Conservation (phyloP, 1,139 yeast species). For the Scheffersomyces illinoinensis region DNA sequence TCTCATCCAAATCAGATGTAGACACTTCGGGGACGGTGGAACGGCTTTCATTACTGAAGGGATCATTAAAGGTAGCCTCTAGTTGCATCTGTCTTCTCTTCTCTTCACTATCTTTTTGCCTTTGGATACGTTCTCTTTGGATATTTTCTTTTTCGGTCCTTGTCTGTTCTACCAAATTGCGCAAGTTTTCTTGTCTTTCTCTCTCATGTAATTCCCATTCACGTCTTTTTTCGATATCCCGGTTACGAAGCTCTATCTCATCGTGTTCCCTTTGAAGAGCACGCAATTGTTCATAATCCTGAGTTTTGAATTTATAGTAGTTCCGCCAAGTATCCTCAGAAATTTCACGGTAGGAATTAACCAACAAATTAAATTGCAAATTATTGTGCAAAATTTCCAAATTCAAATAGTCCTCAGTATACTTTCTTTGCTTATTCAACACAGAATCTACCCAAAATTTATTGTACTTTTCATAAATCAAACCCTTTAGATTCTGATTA, state of each 20-base stretch:
- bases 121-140: conserved; percentile 10
- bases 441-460: conserved; percentile 32
- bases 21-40: not conserved
- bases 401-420: conserved; percentile 39
- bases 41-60: conserved; percentile 11
- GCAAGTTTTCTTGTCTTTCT: conserved; percentile 19
- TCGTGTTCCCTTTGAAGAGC: conserved; percentile 18
- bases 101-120: conserved; percentile 13
- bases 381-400: conserved; percentile 48
- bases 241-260: conserved; percentile 10
- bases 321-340: conserved; percentile 42
- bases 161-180: not conserved
- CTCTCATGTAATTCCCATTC: conserved; percentile 20
- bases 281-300: conserved; percentile 42
- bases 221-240: conserved; percentile 14
- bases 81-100: conserved; percentile 12
- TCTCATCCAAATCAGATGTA: conserved; percentile 3
- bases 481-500: conserved; percentile 35
- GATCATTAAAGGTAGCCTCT: conserved; percentile 21
- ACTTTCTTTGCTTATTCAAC: conserved; percentile 30
- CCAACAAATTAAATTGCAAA: conserved; percentile 41
- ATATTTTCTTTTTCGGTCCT: conserved; percentile 5
- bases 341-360: conserved; percentile 44
- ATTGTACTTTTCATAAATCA: conserved; percentile 37
- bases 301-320: conserved; percentile 39